Base-by-base conservation (phyloP, 805 yeast genomes). In the Jamesozyma jinghongensis region DNA sequence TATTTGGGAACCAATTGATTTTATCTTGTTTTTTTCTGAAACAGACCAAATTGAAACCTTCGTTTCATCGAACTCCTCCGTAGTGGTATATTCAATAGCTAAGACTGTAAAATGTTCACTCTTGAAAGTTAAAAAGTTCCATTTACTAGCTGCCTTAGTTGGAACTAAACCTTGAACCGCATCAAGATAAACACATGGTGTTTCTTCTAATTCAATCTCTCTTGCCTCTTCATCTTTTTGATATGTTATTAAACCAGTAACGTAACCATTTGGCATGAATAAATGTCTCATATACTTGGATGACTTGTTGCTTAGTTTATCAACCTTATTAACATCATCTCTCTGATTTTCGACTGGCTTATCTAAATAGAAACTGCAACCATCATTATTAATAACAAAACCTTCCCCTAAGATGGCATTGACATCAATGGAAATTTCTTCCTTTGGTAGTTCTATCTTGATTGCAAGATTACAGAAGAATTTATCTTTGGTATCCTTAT, bases 131-230 rank as follows among this genome's bases (percentile, higher is more conserved):
- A 82, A 63, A 59, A 86, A 86, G 65, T 85, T 86, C 95, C 95
- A 85, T 14, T 79, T 62, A 45, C 84, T 78, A 38, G 95, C 95
- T 13, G 94, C 92, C 60, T 85, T 94, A 63, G 84, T 92, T 13
- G 95, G 95, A 61, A 83, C 79, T 85, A 86, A 79, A 44, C 94
- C 95, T 65, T 86, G 95, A 48, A 85, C 69, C 1, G 95, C 95
- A 82, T 81, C 82, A 38, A 85, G 86, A 53, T 75, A 83, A 80
- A 82, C 74, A 38, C 81, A 66, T 2, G 53, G 57, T 12, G 61
- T 59, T 8, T 51, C 44, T 11, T 48, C 50, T 31, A 68, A 46
- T 19, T 61, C 68, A 34, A 69, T 38, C 14, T 36, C 44, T 14
- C 14, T 16, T 14, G n/a, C 35, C 35, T 44, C 41, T 5, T 36